Evolutionary conservation across 305 asterid genomes (phyloP).

Genomic region (Solanum chacoense): DNA sequence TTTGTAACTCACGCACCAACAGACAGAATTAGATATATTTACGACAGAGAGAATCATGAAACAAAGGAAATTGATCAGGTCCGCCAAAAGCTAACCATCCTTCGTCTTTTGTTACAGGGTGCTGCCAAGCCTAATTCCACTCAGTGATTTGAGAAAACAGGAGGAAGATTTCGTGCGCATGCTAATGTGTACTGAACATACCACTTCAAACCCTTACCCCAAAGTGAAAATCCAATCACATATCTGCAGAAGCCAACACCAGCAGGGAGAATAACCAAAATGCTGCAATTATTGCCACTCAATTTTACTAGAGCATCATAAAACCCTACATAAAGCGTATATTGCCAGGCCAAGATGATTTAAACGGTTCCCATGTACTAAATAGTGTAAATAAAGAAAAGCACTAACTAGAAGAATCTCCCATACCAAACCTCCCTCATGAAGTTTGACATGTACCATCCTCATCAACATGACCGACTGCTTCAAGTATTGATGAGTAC

Average conservation of each 20-base stretch:
- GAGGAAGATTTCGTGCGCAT: not conserved
- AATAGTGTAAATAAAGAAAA: not conserved
- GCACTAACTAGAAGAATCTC: not conserved
- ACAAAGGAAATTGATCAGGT: not conserved
- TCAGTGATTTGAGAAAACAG: not conserved
- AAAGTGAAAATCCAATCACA: not conserved
- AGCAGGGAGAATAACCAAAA: not conserved
- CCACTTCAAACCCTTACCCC: not conserved
- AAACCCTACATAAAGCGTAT: not conserved
- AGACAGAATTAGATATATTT: not conserved
- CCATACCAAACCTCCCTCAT: not conserved
- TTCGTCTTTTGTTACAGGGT: not conserved
- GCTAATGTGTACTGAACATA: not conserved
- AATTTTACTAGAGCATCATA: not conserved
- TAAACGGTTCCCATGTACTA: not conserved
- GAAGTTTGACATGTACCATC: slow-evolving; percentile 3
- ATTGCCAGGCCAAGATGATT: not conserved
- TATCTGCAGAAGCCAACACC: not conserved
- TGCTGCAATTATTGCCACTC: not conserved
- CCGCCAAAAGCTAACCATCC: not conserved
- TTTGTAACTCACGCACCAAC: not conserved
- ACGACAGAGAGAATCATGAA: not conserved
- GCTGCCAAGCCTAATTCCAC: not conserved
- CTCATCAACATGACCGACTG: slow-evolving; percentile 73
- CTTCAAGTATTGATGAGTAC: slow-evolving; percentile 86